Evolutionary conservation across 2,329 filamentous ascomycete species (phyloP).

Genomic region (Fusarium setosum): DNA sequence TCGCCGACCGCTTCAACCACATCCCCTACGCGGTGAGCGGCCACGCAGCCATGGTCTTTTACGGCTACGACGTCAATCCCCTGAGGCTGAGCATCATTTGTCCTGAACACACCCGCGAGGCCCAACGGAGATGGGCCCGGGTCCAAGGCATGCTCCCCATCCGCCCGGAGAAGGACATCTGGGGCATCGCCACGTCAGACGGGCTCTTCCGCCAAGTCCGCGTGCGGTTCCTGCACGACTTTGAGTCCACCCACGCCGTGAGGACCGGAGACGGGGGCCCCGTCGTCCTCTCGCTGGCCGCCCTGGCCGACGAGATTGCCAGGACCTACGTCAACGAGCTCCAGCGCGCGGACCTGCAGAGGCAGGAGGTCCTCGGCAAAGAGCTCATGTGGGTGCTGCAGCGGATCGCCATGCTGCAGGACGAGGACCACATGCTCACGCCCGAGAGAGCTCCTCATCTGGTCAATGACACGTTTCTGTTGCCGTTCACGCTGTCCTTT

Average conservation of each 20-base stretch:
- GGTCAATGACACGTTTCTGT: conserved; percentile 43
- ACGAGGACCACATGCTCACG: conserved; percentile 32
- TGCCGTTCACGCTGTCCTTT: conserved; percentile 46
- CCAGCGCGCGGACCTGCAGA: conserved; percentile 12
- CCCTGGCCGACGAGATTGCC: conserved; percentile 50
- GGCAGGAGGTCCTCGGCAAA: conserved; percentile 37
- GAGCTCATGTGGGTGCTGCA: conserved; percentile 51
- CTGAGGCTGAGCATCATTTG: conserved; percentile 55
- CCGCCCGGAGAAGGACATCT: conserved; percentile 43
- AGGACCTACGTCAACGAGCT: conserved; percentile 46
- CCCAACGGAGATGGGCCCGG: conserved; percentile 55
- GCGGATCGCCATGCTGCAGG: conserved; percentile 40
- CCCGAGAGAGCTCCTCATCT: conserved; percentile 37
- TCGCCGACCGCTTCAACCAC: conserved; percentile 54
- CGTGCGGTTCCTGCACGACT: conserved; percentile 51
- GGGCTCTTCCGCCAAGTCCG: conserved; percentile 47
- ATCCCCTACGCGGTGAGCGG: conserved; percentile 61
- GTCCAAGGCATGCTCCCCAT: conserved; percentile 47
- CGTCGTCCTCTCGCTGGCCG: conserved; percentile 48
- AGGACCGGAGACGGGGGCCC: conserved; percentile 29
- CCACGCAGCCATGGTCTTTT: conserved; percentile 55
- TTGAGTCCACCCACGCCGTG: conserved; percentile 44
- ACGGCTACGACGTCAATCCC: conserved; percentile 51
- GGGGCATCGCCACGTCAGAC: conserved; percentile 50
- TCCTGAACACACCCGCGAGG: conserved; percentile 48